Evolutionary conservation across 2,329 filamentous ascomycete species (phyloP).

Genomic region (Epichloe brachyelytri): DNA sequence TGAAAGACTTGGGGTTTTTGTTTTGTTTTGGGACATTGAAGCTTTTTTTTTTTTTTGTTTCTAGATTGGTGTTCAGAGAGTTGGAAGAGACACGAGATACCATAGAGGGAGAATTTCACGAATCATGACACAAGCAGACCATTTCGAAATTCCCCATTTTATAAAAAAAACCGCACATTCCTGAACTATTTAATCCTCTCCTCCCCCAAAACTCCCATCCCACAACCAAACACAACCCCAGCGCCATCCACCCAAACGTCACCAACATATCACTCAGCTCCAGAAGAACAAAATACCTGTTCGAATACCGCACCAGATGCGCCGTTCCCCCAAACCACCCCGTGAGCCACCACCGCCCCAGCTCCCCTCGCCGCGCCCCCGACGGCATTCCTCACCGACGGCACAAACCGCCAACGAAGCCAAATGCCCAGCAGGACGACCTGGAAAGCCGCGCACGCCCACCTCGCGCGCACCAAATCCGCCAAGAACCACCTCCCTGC

Average conservation of each 20-base stretch:
- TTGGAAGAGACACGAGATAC: too few species aligned
- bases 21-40: too few species aligned
- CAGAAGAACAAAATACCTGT: constrained; percentile 24
- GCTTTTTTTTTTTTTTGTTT: too few species aligned
- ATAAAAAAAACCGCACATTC: too few species aligned
- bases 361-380: not conserved
- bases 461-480: constrained; percentile 6
- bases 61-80: too few species aligned
- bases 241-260: constrained; percentile 13
- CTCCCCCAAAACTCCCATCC: not conserved
- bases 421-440: constrained; percentile 12
- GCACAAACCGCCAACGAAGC: not conserved
- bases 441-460: constrained; percentile 6
- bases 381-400: not conserved
- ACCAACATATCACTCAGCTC: constrained; percentile 23
- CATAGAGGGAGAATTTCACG: too few species aligned
- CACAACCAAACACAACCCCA: constrained; percentile 15
- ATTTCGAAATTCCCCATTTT: too few species aligned
- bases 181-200: too few species aligned
- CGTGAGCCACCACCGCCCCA: constrained; percentile 6
- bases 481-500: constrained; percentile 5
- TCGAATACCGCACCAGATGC: constrained; percentile 20
- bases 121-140: too few species aligned
- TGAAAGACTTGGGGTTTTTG: too few species aligned
- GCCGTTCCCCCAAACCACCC: constrained; percentile 9